These are phyloP conservation scores for Metschnikowia peoriensis DNA, from an alignment of 805 yeast species.

Conservation along the genomic window DNA sequence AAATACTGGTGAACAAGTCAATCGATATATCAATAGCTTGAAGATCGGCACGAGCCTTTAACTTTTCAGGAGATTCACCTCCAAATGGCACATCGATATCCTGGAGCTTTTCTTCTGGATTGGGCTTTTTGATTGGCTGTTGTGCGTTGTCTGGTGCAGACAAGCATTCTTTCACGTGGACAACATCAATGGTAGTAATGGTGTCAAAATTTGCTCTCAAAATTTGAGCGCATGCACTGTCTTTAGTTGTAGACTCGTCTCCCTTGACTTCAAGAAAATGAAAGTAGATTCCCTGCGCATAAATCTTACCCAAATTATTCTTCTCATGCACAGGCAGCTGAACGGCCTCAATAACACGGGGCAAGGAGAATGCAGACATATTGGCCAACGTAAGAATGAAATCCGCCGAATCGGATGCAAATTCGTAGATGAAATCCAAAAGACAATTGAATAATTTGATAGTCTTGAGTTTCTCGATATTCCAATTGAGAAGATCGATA, in stretches of 20 bases:
- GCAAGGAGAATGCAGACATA: conserved; percentile 18
- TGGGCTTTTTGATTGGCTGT: conserved; percentile 27
- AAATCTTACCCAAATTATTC: conserved; percentile 32
- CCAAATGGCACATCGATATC: conserved; percentile 26
- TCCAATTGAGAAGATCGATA: conserved; percentile 34
- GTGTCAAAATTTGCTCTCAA: conserved; percentile 23
- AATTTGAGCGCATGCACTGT: conserved; percentile 19
- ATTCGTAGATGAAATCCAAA: conserved; percentile 58
- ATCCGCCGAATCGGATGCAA: conserved; percentile 56
- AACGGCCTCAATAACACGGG: conserved; percentile 18
- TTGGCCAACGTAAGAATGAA: conserved; percentile 40
- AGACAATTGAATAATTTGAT: conserved; percentile 48
- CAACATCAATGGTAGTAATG: conserved; percentile 29
- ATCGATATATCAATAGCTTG: conserved; percentile 68
- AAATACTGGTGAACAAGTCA: conserved; percentile 72
- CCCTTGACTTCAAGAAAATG: conserved; percentile 37
- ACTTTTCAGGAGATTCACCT: conserved; percentile 35
- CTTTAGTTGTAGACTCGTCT: conserved; percentile 15
- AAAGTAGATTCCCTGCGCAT: conserved; percentile 43
- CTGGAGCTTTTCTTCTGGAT: conserved; percentile 16
- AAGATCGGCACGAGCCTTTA: conserved; percentile 49
- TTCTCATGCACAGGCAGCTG: conserved; percentile 15
- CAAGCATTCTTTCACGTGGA: conserved; percentile 7
- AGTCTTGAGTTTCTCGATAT: conserved; percentile 34
- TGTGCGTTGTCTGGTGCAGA: conserved; percentile 35